Base-by-base conservation (phyloP, 75 land plant species). In the Azolla pinnata region DNA sequence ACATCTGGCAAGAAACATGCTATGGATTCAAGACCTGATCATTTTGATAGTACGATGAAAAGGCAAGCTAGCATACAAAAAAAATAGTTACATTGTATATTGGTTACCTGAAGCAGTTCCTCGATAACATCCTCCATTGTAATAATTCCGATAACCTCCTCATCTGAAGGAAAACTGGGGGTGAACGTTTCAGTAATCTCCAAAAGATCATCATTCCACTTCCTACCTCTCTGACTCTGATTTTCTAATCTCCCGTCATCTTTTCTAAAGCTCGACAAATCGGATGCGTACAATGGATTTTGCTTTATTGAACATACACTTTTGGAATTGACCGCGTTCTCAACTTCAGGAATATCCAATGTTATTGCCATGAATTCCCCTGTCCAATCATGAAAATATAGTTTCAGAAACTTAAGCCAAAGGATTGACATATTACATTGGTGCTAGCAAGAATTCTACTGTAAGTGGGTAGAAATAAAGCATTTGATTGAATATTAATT, bases 41-140 rank as follows among this genome's bases (percentile, higher is more conserved):
- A 30, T 32, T 4, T n/a, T n/a, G n/a, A n/a, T n/a, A n/a, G n/a
- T n/a, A n/a, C n/a, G n/a, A n/a, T n/a, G n/a, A n/a, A n/a, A n/a
- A n/a, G n/a, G n/a, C n/a, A n/a, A n/a, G n/a, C n/a, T n/a, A n/a
- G n/a, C n/a, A n/a, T n/a, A n/a, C n/a, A n/a, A n/a, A n/a, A n/a
- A n/a, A n/a, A n/a, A n/a, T n/a, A n/a, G n/a, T n/a, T n/a, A n/a
- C n/a, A n/a, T n/a, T n/a, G n/a, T n/a, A n/a, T n/a, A n/a, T n/a
- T n/a, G n/a, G n/a, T 31, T 66, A 84, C 87, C 81, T 84, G 80
- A 23, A 84, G 58, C 63, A 85, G 75, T 59, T 85, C 88, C 56
- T 84, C 88, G 38, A 84, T 81, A 29, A 84, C 88, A 78, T 84
- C 88, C 61, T 85, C 88, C 79, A 85, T 74, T 44, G 82, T 79